Percentiles rank a stretch among this genome's conserved stretches.
Conservation (phyloP, 169 alveolate species). For the Babesia ovis region DNA sequence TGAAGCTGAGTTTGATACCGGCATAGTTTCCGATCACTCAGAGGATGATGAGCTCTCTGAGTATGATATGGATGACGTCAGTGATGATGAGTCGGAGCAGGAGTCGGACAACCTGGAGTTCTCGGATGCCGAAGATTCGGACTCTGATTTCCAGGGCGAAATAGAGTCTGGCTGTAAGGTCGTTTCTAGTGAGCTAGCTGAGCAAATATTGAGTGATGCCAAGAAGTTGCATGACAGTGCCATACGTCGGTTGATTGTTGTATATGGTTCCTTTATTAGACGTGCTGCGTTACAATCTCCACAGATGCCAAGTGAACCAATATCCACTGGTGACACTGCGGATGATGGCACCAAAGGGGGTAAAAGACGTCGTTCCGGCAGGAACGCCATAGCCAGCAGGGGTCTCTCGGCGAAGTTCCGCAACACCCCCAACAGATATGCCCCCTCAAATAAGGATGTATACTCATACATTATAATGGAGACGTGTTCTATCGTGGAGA, state of each 20-base stretch:
- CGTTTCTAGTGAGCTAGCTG: constrained; percentile 21
- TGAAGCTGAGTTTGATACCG: background rate
- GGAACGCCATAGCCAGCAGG: constrained; percentile 14
- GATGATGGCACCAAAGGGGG: background rate
- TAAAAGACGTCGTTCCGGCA: background rate
- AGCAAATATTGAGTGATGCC: constrained; percentile 24
- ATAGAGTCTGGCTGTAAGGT: constrained; percentile 16
- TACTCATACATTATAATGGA: constrained; percentile 30
- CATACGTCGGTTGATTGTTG: constrained; percentile 13
- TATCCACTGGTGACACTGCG: background rate
- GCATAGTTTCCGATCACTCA: constrained; percentile 6
- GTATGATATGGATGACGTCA: constrained; percentile 38
- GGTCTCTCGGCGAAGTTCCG: constrained; percentile 2
- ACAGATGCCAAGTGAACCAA: background rate
- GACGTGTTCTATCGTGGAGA: constrained; percentile 3
- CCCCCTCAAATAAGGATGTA: constrained; percentile 24
- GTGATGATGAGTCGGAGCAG: constrained; percentile 23
- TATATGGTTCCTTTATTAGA: constrained; percentile 33
- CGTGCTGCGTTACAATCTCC: constrained; percentile 8
- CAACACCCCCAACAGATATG: constrained; percentile 9
- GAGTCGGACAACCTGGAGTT: constrained; percentile 20
- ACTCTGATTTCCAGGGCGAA: constrained; percentile 37
- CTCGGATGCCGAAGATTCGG: constrained; percentile 10
- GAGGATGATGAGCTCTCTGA: constrained; percentile 21
- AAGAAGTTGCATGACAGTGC: background rate